Base-by-base conservation (phyloP, 306 rosid genomes). In the Inga oerstediana region DNA sequence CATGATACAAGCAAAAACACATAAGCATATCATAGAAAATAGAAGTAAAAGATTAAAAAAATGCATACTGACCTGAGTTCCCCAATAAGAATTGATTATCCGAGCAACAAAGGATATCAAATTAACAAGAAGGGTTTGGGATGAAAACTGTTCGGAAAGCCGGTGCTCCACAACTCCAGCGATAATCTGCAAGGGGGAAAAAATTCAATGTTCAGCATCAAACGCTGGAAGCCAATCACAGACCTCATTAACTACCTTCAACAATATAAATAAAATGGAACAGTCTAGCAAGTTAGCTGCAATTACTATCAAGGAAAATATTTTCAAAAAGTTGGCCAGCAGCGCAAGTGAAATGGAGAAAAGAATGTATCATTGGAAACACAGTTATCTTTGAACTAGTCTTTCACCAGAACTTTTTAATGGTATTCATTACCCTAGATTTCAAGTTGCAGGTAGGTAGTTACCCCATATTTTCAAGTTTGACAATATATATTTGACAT, bases 121-220 rank as follows among this genome's bases (percentile, higher is more conserved):
- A 89, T 95, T 95, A 80, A 93, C 92, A 83, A 95, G 86, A 52
- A 93, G 71, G 41, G 88, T 86, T 82, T 93, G 96, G 71, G 98
- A 92, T 69, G 93, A 17, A 84, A 93, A 89, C 82, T 87, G 86
- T 10, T 93, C 98, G 35, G 97, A 86, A 72, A 96, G 71, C 79
- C 99, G 91, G 84, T 93, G 98, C 90, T 96, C 98, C 81, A 96
- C 92, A 79, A 92, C 52, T 78, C 99, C 99, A 52, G 99, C 99
- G 84, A 96, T 96, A 79, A 96, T 84, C 98, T 96, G 93, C 82
- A 76, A 39, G 43, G 6, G 12, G 12, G 14, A 51, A 51, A 39
- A 86, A 68, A 65, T 79, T 80, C 74, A 37, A 72, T 76, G 44
- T 66, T 82, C 79, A 78, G 82, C 61, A 80, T 66, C 64, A 19